phyloP scores from a whole-genome alignment of 148 eudicot genomes.

The Camellia granthamiana region DNA sequence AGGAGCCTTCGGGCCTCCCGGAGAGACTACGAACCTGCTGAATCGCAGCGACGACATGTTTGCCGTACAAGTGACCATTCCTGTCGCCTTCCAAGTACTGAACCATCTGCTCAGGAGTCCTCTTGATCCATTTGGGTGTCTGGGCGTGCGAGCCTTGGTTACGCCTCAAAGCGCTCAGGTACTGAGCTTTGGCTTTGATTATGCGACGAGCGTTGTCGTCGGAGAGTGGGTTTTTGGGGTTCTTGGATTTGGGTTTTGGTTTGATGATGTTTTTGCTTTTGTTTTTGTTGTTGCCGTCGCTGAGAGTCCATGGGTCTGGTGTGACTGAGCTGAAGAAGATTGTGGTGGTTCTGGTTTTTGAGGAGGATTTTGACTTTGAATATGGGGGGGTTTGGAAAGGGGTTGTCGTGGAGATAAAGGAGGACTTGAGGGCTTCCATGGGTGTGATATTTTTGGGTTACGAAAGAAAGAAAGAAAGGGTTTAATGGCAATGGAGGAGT shows the following conservation, averaged over 20 bases:
- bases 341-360: constrained; percentile 12
- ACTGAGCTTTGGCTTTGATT: constrained; percentile 61
- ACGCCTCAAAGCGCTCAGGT: constrained; percentile 49
- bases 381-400: constrained; percentile 8
- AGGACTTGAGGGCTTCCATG: constrained; percentile 54
- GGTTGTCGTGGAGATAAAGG: constrained; percentile 36
- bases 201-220: constrained; percentile 88
- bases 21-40: constrained; percentile 60
- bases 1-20: constrained; percentile 47
- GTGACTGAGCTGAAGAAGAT: constrained; percentile 33
- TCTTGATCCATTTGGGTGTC: constrained; percentile 74
- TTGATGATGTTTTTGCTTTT: constrained; percentile 19
- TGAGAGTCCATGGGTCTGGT: constrained; percentile 83
- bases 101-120: constrained; percentile 88
- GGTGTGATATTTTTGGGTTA: neutral
- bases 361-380: neutral
- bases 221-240: constrained; percentile 67
- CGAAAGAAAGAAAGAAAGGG: neutral
- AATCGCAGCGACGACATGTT: constrained; percentile 84
- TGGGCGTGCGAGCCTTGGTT: constrained; percentile 77
- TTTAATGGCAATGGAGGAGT: neutral
- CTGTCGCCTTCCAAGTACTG: constrained; percentile 77
- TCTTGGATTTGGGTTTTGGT: constrained; percentile 67
- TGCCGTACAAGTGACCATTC: constrained; percentile 77
- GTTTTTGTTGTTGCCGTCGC: constrained; percentile 46